phyloP scores from a whole-genome alignment of 2,329 filamentous ascomycete genomes.

The Purpureocillium lavendulum region DNA sequence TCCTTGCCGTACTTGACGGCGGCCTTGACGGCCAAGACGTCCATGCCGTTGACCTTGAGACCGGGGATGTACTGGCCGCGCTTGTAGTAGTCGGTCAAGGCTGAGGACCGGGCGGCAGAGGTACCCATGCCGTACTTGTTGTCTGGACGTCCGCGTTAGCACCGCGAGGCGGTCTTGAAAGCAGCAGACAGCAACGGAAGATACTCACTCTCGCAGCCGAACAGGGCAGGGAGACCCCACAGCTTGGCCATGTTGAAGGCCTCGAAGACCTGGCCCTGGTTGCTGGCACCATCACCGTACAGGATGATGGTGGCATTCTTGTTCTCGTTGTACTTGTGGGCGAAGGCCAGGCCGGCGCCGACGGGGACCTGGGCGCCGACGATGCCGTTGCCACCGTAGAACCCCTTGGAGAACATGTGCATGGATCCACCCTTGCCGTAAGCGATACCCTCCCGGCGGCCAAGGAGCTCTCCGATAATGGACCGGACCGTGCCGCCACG shows the following conservation, averaged over 20 bases:
- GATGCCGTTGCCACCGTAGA: slow-evolving; percentile 98
- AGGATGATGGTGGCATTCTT: slow-evolving; percentile 82
- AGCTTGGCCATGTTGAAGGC: slow-evolving; percentile 99
- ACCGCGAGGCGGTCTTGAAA: neutral
- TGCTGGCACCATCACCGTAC: slow-evolving; percentile 96
- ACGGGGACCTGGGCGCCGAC: slow-evolving; percentile 98
- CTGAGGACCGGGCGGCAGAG: slow-evolving; percentile 84
- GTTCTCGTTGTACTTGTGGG: slow-evolving; percentile 85
- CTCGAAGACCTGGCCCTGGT: slow-evolving; percentile 99
- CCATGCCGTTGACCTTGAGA: slow-evolving; percentile 99
- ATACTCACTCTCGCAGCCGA: slow-evolving; percentile 91
- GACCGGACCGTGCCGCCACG: slow-evolving; percentile 82
- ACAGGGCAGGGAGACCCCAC: slow-evolving; percentile 92
- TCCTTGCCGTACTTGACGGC: slow-evolving; percentile 92
- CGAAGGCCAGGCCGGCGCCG: slow-evolving; percentile 91
- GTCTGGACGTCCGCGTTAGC: slow-evolving; percentile 47
- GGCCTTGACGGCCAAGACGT: slow-evolving; percentile 94
- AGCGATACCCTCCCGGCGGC: slow-evolving; percentile 90
- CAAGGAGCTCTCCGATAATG: slow-evolving; percentile 93
- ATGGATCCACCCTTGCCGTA: slow-evolving; percentile 99
- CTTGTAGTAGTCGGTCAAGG: slow-evolving; percentile 99
- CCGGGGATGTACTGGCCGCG: slow-evolving; percentile 99
- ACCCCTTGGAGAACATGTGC: slow-evolving; percentile 99
- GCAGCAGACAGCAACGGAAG: neutral
- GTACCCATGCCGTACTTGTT: slow-evolving; percentile 99